Evolutionary conservation across 805 yeast genomes (phyloP), one percentile per base, ranked within the genome.

Genomic region (Candida stauntonica): DNA sequence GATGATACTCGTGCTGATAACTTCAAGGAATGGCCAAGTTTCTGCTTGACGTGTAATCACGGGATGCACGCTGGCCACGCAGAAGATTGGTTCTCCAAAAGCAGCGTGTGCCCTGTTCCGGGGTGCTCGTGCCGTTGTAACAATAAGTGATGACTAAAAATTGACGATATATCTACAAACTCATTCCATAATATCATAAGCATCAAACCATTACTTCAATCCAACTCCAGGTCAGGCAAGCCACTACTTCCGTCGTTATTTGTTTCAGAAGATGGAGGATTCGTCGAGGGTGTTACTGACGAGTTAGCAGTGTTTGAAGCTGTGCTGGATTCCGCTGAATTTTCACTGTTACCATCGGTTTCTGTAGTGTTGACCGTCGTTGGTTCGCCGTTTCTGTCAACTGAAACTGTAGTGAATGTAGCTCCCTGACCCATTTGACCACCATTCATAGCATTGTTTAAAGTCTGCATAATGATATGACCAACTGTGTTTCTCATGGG

Each of bases 41-140:
- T 87, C 62, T 91, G 99, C 54, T 63, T 91, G 47, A 76, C 81
- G 24, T 91, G 99, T 57, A 86, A 84, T 55, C 99, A 91, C 53
- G 95, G 96, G 1, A 81, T 81, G 76, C 99, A 91, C 63, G 88
- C 95, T 0, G 88, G 84, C 4, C 99, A 91, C 58, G 97, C 97
- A 0, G 88, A 86, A 46, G 94, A 89, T 53, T 91, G 99, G 99
- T 91, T 91, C 58, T 73, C 81, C 18, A 81, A 80, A 57, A 95
- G 89, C 52, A 76, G 75, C 39, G 76, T 85, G 1, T 91, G 99
- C 54, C 97, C 99, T 0, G 95, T 91, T 3, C 96, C 97, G 0
- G 95, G 88, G 30, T 91, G 99, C 54, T 68, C 71, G 29, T 91
- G 99, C 54, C 68, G 76, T 35, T 91, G 98, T 59, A 83, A 82